These are phyloP conservation scores for Hypomontagnella submonticulosa DNA, from an alignment of 495 filamentous ascomycete species.

Conservation along the genomic window DNA sequence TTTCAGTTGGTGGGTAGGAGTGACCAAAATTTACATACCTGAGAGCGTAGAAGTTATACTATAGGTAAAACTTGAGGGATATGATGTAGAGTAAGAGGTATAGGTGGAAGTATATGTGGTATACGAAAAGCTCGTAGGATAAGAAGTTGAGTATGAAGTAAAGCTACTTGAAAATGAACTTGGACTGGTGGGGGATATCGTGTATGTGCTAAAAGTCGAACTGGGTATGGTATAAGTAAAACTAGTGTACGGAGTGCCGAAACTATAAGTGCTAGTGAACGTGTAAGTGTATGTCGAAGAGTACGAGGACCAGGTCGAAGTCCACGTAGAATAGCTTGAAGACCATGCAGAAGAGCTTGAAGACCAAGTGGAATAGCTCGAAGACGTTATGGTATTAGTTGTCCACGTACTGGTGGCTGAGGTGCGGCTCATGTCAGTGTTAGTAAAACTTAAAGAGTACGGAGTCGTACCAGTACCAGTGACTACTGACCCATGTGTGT, in stretches of 20 bases:
- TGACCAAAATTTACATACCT: neutral
- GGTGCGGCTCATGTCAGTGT: constrained; percentile 45
- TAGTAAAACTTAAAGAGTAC: constrained; percentile 45
- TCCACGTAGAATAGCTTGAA: constrained; percentile 3
- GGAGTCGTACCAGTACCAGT: constrained; percentile 44
- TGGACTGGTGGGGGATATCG: constrained; percentile 5
- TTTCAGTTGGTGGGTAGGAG: constrained; percentile 1
- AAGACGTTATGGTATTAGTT: constrained; percentile 24
- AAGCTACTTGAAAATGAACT: neutral
- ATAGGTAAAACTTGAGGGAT: constrained; percentile 5
- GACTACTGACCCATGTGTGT: constrained; percentile 41
- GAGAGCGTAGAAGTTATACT: constrained; percentile 1
- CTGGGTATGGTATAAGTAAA: constrained; percentile 10
- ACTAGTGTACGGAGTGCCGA: constrained; percentile 4
- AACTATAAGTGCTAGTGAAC: constrained; percentile 8
- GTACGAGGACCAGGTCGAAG: constrained; percentile 6
- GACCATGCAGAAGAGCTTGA: constrained; percentile 5
- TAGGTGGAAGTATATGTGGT: too few species aligned
- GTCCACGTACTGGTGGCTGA: constrained; percentile 28
- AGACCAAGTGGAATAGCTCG: constrained; percentile 7
- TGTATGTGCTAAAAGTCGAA: constrained; percentile 6
- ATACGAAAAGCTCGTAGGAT: too few species aligned
- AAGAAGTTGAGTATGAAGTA: too few species aligned
- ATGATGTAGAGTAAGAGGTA: neutral
- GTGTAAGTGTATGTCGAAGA: neutral